A percentile compares a stretch with the other conserved stretches of the same genome.
phyloP scores from a whole-genome alignment of 495 filamentous ascomycete genomes.

The Letharia columbiana region DNA sequence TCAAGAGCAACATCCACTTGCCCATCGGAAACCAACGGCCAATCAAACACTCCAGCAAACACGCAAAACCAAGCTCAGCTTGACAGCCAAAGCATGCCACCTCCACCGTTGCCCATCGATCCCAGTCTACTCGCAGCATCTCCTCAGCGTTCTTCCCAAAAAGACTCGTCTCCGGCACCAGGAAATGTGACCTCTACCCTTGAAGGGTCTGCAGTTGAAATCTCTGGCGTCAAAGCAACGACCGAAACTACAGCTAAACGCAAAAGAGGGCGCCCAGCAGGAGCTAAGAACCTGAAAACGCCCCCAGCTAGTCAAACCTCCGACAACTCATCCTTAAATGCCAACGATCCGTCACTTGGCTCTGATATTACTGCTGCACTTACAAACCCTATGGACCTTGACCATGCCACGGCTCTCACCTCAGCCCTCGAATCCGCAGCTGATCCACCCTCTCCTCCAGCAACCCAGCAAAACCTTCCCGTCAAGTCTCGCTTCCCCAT shows the following conservation, averaged over 20 bases:
- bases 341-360: constrained; percentile 29
- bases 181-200: background rate
- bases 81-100: constrained; percentile 24
- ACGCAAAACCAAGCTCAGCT: constrained; percentile 17
- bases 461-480: constrained; percentile 8
- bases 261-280: constrained; percentile 9
- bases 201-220: background rate
- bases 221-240: background rate
- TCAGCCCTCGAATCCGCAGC: constrained; percentile 22
- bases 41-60: constrained; percentile 11
- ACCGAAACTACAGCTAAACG: constrained; percentile 16
- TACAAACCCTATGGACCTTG: constrained; percentile 38
- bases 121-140: constrained; percentile 22
- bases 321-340: constrained; percentile 32
- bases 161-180: background rate
- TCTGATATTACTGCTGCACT: constrained; percentile 42
- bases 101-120: constrained; percentile 28
- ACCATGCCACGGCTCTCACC: constrained; percentile 34
- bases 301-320: constrained; percentile 9
- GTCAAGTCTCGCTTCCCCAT: constrained; percentile 21
- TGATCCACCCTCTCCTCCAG: constrained; percentile 3
- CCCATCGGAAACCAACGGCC: constrained; percentile 2
- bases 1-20: constrained; percentile 15
- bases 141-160: constrained; percentile 2
- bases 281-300: background rate